A percentile compares a stretch with the other conserved stretches of the same genome.
These are phyloP conservation scores for Epipyxis sp. DNA, from an alignment of 108 stramenopile genomes.

Conservation along the genomic window DNA sequence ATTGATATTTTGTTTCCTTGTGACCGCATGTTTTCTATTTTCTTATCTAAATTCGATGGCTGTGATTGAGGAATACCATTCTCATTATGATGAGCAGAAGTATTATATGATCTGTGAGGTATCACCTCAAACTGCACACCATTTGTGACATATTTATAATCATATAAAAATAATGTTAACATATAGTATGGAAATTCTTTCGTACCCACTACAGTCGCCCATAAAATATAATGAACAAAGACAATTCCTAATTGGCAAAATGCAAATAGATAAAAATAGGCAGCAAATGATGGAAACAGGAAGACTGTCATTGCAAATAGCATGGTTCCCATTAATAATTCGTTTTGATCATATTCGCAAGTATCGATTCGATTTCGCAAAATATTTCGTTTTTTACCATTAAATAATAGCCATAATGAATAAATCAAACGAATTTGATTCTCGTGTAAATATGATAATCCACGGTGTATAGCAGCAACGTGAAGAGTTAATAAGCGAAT, in stretches of 20 bases:
- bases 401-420: constrained; percentile 75
- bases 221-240: neutral
- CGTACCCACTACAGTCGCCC: too few relatives aligned
- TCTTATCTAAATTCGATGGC: too few relatives aligned
- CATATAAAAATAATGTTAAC: too few relatives aligned
- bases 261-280: constrained; percentile 70
- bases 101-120: too few relatives aligned
- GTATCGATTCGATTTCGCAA: constrained; percentile 75
- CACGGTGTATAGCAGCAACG: neutral
- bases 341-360: constrained; percentile 75
- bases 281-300: constrained; percentile 72
- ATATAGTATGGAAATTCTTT: too few relatives aligned
- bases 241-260: neutral
- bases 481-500: neutral
- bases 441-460: neutral
- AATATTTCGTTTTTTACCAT: constrained; percentile 81
- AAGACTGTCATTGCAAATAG: constrained; percentile 74
- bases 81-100: too few relatives aligned
- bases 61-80: too few relatives aligned
- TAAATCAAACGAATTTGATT: constrained; percentile 41
- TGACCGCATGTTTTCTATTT: too few relatives aligned
- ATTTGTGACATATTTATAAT: too few relatives aligned
- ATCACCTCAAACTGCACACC: too few relatives aligned
- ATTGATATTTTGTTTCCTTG: too few relatives aligned
- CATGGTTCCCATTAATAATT: constrained; percentile 74